Base-by-base conservation (phyloP, 192 early-diverging fungal species). In the Mortierella antarctica region DNA sequence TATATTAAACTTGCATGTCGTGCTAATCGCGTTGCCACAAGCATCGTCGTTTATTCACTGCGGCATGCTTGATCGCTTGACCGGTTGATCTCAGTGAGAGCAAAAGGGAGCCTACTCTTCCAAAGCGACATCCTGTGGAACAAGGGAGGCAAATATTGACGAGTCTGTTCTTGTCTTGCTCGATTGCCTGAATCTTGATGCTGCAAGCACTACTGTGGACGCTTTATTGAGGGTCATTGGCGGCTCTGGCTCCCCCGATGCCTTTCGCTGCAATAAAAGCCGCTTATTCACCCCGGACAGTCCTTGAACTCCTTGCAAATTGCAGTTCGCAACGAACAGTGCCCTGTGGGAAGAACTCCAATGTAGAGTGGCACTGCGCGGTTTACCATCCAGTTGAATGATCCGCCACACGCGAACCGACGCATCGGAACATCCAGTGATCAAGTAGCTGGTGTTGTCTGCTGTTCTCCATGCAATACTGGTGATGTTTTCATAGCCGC, bases 341-440 rank as follows among this genome's bases (percentile, higher is more conserved):
- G 5, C 23, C 23, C 41, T 39, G 41, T 58, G 7, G 1, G 41
- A 10, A 7, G 57, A 39, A 15, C 23, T 39, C 57, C 57, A 58
- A 4, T 39, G 14, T 15, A 58, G 1, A 0, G 14, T 20, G 13
- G 39, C 57, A 20, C 5, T 21, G 14, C 41, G 41, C 31, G 31
- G 31, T 13, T 15, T 39, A 39, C 41, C 23, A 13, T 39, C 18
- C 8, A 39, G 39, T 58, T 58, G 13, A 13, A 39, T 39, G n/a
- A 58, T 40, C 57, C 41, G 57, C 57, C 57, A 58, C 7, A 31
- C 13, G 14, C 57, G 57, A 9, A 58, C 57, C 14, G 57, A 58
- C 23, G 13, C 39, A 31, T 58, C 57, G 5, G 13, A 13, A 10
- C 57, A 9, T 8, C 57, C 57, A 10, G 57, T 58, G 7, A 40